Conservation (phyloP, 495 filamentous ascomycete species). For the Extremus antarcticus region DNA sequence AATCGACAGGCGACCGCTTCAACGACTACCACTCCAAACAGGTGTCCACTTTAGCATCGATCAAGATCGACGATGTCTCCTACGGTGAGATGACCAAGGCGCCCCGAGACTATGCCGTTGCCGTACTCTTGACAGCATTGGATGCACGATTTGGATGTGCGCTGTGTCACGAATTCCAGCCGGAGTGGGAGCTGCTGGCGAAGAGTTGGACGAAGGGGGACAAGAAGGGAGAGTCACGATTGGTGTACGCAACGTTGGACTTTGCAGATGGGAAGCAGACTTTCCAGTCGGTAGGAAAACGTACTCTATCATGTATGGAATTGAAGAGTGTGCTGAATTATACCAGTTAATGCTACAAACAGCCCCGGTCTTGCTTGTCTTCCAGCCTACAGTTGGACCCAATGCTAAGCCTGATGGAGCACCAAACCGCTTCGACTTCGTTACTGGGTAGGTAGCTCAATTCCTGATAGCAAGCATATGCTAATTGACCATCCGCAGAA, state of each 20-base stretch:
- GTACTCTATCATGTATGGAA: constrained; percentile 36
- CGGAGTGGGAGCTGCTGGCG: constrained; percentile 84
- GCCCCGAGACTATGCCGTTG: constrained; percentile 74
- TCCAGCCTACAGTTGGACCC: constrained; percentile 79
- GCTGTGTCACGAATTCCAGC: constrained; percentile 80
- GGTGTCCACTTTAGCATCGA: constrained; percentile 46
- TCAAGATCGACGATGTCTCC: constrained; percentile 63
- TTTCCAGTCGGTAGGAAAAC: constrained; percentile 73
- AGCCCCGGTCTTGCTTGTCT: constrained; percentile 78
- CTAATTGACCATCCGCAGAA: constrained; percentile 34
- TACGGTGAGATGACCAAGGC: constrained; percentile 65
- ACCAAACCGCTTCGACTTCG: constrained; percentile 81
- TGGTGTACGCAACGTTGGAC: constrained; percentile 80
- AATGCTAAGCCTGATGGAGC: constrained; percentile 57
- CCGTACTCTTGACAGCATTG: constrained; percentile 76
- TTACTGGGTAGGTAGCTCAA: constrained; percentile 48
- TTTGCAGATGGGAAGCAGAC: constrained; percentile 74
- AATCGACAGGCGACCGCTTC: constrained; percentile 51
- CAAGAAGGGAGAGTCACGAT: constrained; percentile 55
- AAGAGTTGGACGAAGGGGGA: constrained; percentile 81
- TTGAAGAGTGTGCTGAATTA: neutral
- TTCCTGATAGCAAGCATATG: neutral
- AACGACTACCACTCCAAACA: constrained; percentile 55
- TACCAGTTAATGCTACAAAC: constrained; percentile 56
- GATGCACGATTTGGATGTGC: constrained; percentile 77